Conservation (phyloP, 2,329 filamentous ascomycete genomes). For the Cordyceps cicadae region DNA sequence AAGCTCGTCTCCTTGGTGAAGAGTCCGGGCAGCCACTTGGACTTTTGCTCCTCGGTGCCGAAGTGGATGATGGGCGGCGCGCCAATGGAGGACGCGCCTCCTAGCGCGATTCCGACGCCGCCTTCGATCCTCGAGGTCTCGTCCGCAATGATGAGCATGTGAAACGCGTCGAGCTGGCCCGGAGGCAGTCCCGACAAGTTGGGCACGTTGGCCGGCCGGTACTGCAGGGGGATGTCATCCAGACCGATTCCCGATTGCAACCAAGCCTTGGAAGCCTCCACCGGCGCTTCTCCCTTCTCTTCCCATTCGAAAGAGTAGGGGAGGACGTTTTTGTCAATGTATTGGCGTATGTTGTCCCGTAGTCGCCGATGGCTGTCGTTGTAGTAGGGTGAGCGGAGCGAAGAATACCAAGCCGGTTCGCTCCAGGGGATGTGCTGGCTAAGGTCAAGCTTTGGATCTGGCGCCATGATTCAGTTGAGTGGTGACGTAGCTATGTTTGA, state of each 20-base stretch:
- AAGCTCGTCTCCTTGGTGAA: conserved; percentile 52
- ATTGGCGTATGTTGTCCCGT: conserved; percentile 47
- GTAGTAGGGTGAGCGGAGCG: conserved; percentile 46
- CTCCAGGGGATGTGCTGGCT: conserved; percentile 14
- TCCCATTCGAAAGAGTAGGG: conserved; percentile 59
- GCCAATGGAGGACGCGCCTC: conserved; percentile 54
- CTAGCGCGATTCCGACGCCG: conserved; percentile 49
- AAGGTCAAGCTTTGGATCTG: conserved; percentile 17
- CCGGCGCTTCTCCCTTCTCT: conserved; percentile 42
- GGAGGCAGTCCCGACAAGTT: conserved; percentile 36
- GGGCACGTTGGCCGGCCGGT: conserved; percentile 30
- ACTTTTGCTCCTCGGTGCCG: conserved; percentile 49
- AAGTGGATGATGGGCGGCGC: conserved; percentile 55
- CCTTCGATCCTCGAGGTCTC: conserved; percentile 47
- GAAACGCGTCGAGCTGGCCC: conserved; percentile 48
- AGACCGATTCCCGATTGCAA: conserved; percentile 32
- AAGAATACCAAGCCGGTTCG: conserved; percentile 23
- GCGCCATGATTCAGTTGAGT: conserved; percentile 11
- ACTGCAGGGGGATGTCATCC: conserved; percentile 27
- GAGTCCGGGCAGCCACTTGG: conserved; percentile 49
- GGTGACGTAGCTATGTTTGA: background rate
- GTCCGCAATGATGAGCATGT: conserved; percentile 46
- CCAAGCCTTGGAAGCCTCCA: conserved; percentile 29
- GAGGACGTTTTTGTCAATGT: conserved; percentile 49
- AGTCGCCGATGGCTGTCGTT: conserved; percentile 52